phyloP scores from a whole-genome alignment of 805 yeast species.

The Scheffersomyces lignosus region DNA sequence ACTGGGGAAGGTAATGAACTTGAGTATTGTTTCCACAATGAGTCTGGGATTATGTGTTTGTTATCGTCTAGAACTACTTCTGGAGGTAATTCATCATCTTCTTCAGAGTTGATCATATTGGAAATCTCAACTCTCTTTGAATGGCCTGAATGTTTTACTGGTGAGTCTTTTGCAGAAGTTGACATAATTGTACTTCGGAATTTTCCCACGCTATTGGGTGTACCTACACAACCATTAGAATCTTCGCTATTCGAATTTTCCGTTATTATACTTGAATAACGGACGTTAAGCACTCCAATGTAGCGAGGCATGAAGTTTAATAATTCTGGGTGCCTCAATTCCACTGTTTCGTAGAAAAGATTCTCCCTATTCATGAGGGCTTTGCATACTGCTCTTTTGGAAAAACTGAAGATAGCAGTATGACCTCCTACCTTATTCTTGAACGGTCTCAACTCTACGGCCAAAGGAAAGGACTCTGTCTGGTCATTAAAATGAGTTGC shows the following conservation, averaged over 20 bases:
- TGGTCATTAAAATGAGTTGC: background rate
- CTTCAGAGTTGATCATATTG: conserved; percentile 3
- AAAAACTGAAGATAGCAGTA: conserved; percentile 91
- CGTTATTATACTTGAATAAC: conserved; percentile 58
- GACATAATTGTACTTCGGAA: too few species aligned
- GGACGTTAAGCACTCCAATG: conserved; percentile 90
- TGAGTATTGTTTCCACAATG: conserved; percentile 66
- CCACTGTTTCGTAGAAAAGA: conserved; percentile 87
- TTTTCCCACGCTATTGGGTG: too few species aligned
- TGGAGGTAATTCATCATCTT: conserved; percentile 45
- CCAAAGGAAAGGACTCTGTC: conserved; percentile 55
- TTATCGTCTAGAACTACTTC: conserved; percentile 93
- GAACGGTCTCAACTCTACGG: conserved; percentile 90
- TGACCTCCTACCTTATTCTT: conserved; percentile 97
- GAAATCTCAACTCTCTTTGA: too few species aligned
- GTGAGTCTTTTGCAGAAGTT: background rate
- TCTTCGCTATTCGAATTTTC: conserved; percentile 16
- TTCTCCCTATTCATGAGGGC: conserved; percentile 89
- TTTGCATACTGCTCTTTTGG: conserved; percentile 90
- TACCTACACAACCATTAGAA: too few species aligned
- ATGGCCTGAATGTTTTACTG: background rate
- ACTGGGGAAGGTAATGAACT: conserved; percentile 20
- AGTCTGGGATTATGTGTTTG: conserved; percentile 85
- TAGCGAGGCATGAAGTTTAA: conserved; percentile 88
- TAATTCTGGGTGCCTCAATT: conserved; percentile 70